Base-by-base conservation (phyloP, 1,284 basidiomycete species). In the Irpex lacteus region DNA sequence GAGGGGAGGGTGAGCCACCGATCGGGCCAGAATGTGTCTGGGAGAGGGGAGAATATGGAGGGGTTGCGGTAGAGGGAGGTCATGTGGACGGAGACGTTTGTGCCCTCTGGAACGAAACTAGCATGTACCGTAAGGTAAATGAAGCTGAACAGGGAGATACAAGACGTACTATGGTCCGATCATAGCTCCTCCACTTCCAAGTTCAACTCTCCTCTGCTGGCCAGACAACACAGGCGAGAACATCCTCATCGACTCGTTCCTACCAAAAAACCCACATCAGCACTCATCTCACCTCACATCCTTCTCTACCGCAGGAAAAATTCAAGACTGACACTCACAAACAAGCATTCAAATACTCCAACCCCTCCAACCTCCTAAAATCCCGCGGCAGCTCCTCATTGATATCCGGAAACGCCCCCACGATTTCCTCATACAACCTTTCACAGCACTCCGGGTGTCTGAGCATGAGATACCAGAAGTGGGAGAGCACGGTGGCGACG, bases 11-110 rank as follows among this genome's bases (percentile, higher is more conserved):
- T 70, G 59, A 80, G 69, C 80, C 80, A 82, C 36, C 81, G 72
- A 55, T 82, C 78, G 4, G 80, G 81, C 67, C 76, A 72, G 68
- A 82, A 82, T 9, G 66, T 65, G 40, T 81, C 74, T 2, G 80
- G 76, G 1, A 68, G 61, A 1, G 80, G 80, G 21, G 72, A 80
- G 68, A 82, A 81, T 63, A 80, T 73, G n/a, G 69, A 70, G 11
- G 75, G 69, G 63, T 81, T 74, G 15, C 74, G 77, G 21, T 82
- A 80, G 11, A 82, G 60, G 21, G 71, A 71, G 56, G 76, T 80
- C 5, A 75, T 73, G 47, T 76, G 73, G 6, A 78, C 72, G 55
- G 73, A 72, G 15, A 75, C 70, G 7, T 74, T 67, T 7, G 78
- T 81, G 11, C 77, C 77, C 68, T 78, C 78, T 47, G 76, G 76